Evolutionary conservation across 495 filamentous ascomycete genomes (phyloP).

Genomic region (Chaetomidium leptoderma): DNA sequence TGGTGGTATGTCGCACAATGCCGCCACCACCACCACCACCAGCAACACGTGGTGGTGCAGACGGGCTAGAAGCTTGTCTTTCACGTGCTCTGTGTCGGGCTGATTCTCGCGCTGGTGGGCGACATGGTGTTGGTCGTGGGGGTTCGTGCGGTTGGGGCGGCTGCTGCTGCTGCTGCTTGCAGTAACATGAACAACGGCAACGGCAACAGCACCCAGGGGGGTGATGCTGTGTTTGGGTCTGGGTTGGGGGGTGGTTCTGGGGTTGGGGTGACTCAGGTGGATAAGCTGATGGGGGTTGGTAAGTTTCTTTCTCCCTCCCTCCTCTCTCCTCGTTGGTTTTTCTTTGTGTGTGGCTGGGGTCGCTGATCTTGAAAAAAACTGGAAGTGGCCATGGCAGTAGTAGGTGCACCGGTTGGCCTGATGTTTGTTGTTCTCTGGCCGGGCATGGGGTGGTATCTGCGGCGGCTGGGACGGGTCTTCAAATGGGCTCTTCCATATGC

Average conservation of each 20-base stretch:
- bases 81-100: neutral
- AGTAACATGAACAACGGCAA: no score
- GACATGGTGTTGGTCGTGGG: neutral
- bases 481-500: neutral
- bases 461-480: neutral
- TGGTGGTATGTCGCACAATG: constrained; percentile 10
- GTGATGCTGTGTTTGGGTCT: neutral
- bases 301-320: neutral
- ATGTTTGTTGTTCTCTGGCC: neutral
- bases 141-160: neutral
- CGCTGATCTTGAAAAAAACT: neutral
- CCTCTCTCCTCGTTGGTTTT: neutral
- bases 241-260: neutral
- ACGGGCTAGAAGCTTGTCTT: constrained; percentile 13
- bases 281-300: neutral
- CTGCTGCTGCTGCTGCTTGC: neutral
- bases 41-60: neutral
- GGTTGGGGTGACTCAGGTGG: neutral
- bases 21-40: no score
- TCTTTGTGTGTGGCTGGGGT: neutral
- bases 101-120: neutral
- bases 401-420: neutral
- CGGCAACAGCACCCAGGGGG: no score
- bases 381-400: neutral
- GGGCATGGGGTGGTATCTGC: neutral